These are phyloP conservation scores for Skeletonema menzelii DNA, from an alignment of 108 stramenopile genomes.

Conservation along the genomic window DNA sequence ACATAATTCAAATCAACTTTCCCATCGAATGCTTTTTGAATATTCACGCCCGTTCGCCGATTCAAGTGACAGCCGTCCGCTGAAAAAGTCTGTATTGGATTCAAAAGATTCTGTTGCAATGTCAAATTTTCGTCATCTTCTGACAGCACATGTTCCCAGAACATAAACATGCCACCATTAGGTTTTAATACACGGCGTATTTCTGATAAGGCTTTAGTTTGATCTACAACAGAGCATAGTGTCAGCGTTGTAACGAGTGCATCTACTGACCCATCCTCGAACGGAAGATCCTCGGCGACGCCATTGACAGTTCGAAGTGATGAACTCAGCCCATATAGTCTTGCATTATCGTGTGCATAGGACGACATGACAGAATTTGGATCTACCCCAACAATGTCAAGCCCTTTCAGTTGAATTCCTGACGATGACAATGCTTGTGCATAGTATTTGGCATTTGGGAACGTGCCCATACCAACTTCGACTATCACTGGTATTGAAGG, in stretches of 20 bases:
- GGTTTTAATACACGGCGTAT: slow-evolving; percentile 69
- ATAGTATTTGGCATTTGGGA: slow-evolving; percentile 62
- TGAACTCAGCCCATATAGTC: slow-evolving; percentile 10
- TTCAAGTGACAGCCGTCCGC: slow-evolving; percentile 88
- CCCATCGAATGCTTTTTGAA: slow-evolving; percentile 36
- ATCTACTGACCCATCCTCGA: slow-evolving; percentile 45
- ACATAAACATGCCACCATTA: slow-evolving; percentile 66
- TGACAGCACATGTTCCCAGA: slow-evolving; percentile 76
- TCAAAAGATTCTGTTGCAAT: slow-evolving; percentile 56
- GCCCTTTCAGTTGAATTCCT: not conserved
- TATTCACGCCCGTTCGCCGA: slow-evolving; percentile 61
- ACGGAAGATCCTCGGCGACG: slow-evolving; percentile 53
- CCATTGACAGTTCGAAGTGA: slow-evolving; percentile 48
- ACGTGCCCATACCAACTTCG: slow-evolving; percentile 61
- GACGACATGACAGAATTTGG: slow-evolving; percentile 55
- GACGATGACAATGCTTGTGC: slow-evolving; percentile 12
- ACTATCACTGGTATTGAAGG: slow-evolving; percentile 34
- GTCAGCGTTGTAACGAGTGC: slow-evolving; percentile 51
- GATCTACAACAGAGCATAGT: slow-evolving; percentile 64
- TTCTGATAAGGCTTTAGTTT: slow-evolving; percentile 53
- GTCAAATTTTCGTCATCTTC: slow-evolving; percentile 51
- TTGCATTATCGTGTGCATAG: slow-evolving; percentile 51
- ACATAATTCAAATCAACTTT: slow-evolving; percentile 33
- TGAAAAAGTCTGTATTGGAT: slow-evolving; percentile 68
- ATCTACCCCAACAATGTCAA: slow-evolving; percentile 60